These are phyloP conservation scores for Trichoderma asperelloides DNA, from an alignment of 495 filamentous ascomycete genomes.

Conservation along the genomic window DNA sequence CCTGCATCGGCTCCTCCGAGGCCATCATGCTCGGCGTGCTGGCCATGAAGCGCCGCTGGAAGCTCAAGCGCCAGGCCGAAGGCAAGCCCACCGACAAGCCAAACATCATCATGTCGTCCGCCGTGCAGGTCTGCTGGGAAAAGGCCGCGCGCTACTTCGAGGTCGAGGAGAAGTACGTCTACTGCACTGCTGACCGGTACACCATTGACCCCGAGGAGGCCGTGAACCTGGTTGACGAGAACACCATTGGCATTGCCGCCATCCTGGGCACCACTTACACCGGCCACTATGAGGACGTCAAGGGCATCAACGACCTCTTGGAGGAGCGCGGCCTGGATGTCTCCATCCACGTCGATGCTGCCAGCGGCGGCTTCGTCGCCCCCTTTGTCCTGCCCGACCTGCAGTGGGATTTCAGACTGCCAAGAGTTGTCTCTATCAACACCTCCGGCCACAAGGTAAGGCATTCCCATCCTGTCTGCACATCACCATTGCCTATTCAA, in stretches of 20 bases:
- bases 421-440: constrained; percentile 85
- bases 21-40: constrained; percentile 85
- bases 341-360: constrained; percentile 87
- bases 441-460: constrained; percentile 88
- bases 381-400: constrained; percentile 78
- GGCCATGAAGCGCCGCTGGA: constrained; percentile 94
- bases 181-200: constrained; percentile 70
- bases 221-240: constrained; percentile 81
- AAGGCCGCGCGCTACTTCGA: constrained; percentile 95
- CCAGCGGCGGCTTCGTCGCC: constrained; percentile 80
- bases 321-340: constrained; percentile 60
- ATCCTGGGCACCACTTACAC: constrained; percentile 91
- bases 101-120: constrained; percentile 87
- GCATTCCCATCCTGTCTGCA: too few relatives aligned
- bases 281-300: constrained; percentile 90
- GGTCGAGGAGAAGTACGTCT: constrained; percentile 80
- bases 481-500: not conserved
- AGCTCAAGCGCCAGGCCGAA: constrained; percentile 67
- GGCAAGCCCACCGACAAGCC: constrained; percentile 67
- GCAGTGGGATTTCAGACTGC: constrained; percentile 80
- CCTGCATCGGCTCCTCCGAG: constrained; percentile 77
- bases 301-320: constrained; percentile 78
- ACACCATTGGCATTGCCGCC: constrained; percentile 87
- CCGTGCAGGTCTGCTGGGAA: constrained; percentile 94
- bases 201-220: constrained; percentile 82